Evolutionary conservation across 2,329 filamentous ascomycete genomes (phyloP).

Genomic region (Aureobasidium sp.): DNA sequence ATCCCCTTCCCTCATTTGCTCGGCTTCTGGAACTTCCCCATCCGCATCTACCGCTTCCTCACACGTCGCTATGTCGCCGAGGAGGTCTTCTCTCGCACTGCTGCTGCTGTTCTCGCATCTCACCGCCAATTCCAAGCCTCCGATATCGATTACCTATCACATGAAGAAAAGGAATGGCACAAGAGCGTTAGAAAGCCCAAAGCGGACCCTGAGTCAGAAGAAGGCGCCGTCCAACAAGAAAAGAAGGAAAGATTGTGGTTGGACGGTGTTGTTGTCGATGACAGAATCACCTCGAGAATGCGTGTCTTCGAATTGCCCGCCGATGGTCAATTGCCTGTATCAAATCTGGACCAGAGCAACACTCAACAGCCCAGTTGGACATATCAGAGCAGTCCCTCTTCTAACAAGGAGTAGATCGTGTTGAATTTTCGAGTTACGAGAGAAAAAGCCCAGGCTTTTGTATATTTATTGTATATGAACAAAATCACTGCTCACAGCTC

Average conservation of each 20-base stretch:
- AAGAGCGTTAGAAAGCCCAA: slow-evolving; percentile 61
- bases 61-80: slow-evolving; percentile 82
- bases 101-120: slow-evolving; percentile 66
- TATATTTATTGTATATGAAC: not conserved
- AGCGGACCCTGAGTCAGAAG: slow-evolving; percentile 32
- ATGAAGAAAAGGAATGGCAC: slow-evolving; percentile 77
- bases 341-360: not conserved
- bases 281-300: slow-evolving; percentile 72
- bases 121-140: slow-evolving; percentile 56
- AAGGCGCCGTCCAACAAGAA: slow-evolving; percentile 27
- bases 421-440: not conserved
- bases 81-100: slow-evolving; percentile 77
- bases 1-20: slow-evolving; percentile 83
- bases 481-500: slow-evolving; percentile 1
- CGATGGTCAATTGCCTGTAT: not conserved
- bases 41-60: slow-evolving; percentile 79
- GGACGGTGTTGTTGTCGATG: slow-evolving; percentile 66
- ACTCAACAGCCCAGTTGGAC: not conserved
- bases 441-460: not conserved
- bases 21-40: slow-evolving; percentile 84
- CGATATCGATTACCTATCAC: slow-evolving; percentile 50
- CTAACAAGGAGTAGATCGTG: not conserved
- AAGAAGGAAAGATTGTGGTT: slow-evolving; percentile 53
- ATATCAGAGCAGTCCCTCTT: not conserved
- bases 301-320: slow-evolving; percentile 61